Conservation (phyloP, 768 basidiomycete genomes). For the Suillus lakei region DNA sequence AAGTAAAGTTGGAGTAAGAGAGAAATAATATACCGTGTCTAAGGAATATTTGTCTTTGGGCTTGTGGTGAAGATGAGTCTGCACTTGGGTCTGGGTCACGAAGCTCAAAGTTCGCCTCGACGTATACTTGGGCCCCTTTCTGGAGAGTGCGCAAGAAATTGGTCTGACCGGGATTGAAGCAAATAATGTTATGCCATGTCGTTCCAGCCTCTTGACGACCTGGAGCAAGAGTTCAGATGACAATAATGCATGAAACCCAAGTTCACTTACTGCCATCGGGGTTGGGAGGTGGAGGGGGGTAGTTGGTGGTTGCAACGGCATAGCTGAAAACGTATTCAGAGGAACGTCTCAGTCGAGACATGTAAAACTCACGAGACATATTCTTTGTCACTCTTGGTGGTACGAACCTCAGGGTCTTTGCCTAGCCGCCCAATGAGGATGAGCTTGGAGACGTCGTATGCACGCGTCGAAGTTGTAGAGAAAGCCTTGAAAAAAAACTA, state of each 20-base stretch:
- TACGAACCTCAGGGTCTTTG: slow-evolving; percentile 70
- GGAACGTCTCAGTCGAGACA: background rate
- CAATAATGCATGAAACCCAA: slow-evolving; percentile 7
- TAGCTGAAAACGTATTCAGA: slow-evolving; percentile 53
- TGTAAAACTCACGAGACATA: slow-evolving; percentile 64
- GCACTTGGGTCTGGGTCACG: slow-evolving; percentile 71
- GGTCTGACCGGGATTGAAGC: slow-evolving; percentile 66
- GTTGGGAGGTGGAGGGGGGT: slow-evolving; percentile 56
- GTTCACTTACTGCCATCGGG: slow-evolving; percentile 61
- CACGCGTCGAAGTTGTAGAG: slow-evolving; percentile 58
- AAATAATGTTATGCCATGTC: slow-evolving; percentile 80
- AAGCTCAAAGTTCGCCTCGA: slow-evolving; percentile 79
- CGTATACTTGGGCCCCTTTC: slow-evolving; percentile 79
- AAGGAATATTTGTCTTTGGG: slow-evolving; percentile 83
- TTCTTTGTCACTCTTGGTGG: slow-evolving; percentile 77
- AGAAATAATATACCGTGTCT: slow-evolving; percentile 62
- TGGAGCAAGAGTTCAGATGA: slow-evolving; percentile 28
- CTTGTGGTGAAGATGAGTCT: slow-evolving; percentile 67
- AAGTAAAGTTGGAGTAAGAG: background rate
- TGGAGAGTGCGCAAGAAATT: slow-evolving; percentile 65
- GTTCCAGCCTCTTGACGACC: slow-evolving; percentile 57
- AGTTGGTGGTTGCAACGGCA: slow-evolving; percentile 74
- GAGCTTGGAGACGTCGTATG: slow-evolving; percentile 73
- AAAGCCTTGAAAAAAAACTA: slow-evolving; percentile 52
- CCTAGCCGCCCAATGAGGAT: slow-evolving; percentile 76